phyloP scores from a whole-genome alignment of 306 rosid species.

The Ammopiptanthus mongolicus region DNA sequence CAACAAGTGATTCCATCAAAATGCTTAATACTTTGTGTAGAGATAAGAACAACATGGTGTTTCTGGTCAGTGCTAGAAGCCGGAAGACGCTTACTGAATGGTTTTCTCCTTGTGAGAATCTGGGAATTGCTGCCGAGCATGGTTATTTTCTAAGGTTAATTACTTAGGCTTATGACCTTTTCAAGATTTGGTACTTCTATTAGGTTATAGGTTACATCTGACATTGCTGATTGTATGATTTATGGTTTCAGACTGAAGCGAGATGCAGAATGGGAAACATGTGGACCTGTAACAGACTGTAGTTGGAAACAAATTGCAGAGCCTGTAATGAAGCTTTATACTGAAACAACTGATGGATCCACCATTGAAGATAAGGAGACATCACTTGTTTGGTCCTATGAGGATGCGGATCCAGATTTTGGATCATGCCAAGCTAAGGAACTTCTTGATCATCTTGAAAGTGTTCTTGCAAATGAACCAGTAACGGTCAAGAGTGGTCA shows the following conservation, averaged over 20 bases:
- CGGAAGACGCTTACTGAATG: constrained; percentile 52
- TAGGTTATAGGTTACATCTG: not conserved
- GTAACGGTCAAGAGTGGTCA: constrained; percentile 71
- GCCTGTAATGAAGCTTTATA: constrained; percentile 75
- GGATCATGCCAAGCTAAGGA: constrained; percentile 87
- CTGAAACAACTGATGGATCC: constrained; percentile 80
- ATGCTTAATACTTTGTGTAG: constrained; percentile 44
- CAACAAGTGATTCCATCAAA: constrained; percentile 36
- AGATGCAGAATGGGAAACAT: constrained; percentile 62
- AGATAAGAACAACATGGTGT: constrained; percentile 55
- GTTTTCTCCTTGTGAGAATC: constrained; percentile 62
- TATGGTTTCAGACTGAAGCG: constrained; percentile 38
- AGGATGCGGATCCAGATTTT: constrained; percentile 75
- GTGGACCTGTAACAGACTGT: constrained; percentile 43
- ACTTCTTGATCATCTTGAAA: constrained; percentile 74
- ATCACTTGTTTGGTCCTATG: constrained; percentile 61
- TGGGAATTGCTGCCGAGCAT: constrained; percentile 71
- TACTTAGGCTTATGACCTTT: not conserved
- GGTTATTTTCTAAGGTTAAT: constrained; percentile 61
- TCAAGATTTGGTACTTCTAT: not conserved
- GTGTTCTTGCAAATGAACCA: constrained; percentile 78
- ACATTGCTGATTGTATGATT: not conserved
- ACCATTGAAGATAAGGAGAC: constrained; percentile 72
- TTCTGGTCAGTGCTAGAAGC: constrained; percentile 58
- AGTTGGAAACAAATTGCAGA: constrained; percentile 73